Evolutionary conservation across 1,284 basidiomycete species (phyloP).

Genomic region (Rhodotorula sp.): DNA sequence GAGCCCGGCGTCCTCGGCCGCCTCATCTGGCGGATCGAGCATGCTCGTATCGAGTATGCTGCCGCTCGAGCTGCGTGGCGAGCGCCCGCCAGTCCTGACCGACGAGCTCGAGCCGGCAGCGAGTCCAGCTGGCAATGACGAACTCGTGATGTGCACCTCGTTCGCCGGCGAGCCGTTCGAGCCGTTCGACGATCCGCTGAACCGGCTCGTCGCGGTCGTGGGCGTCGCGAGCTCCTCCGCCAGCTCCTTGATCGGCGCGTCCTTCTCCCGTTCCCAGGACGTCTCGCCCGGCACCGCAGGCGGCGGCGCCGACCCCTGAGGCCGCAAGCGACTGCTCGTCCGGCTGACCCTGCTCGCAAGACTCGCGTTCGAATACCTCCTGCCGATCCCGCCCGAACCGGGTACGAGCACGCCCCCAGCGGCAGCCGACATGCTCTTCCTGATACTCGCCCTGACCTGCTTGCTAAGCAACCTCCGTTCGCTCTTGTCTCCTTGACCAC

Average conservation of each 20-base stretch:
- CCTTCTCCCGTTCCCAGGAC: conserved; percentile 31
- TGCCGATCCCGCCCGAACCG: conserved; percentile 1
- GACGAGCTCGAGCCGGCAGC: conserved; percentile 51
- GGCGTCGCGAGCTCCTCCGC: background rate
- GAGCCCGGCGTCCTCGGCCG: conserved; percentile 19
- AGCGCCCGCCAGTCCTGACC: background rate
- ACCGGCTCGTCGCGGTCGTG: conserved; percentile 54
- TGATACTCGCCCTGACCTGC: conserved; percentile 73
- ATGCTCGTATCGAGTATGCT: conserved; percentile 16
- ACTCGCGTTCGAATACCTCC: conserved; percentile 21
- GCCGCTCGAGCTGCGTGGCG: conserved; percentile 21
- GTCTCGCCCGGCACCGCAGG: conserved; percentile 12
- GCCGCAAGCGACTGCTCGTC: background rate
- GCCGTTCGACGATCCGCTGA: conserved; percentile 68
- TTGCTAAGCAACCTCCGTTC: conserved; percentile 76
- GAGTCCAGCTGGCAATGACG: conserved; percentile 7
- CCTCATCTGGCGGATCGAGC: conserved; percentile 31
- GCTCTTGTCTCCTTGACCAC: conserved; percentile 57
- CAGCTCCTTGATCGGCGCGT: background rate
- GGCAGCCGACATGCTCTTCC: conserved; percentile 40
- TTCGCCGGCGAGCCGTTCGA: conserved; percentile 47
- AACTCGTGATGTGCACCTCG: background rate
- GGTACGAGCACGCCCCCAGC: conserved; percentile 21
- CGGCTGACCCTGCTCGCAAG: conserved; percentile 20
- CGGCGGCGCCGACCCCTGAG: background rate